Conservation (phyloP, 441 rosid genomes). For the Mallotus repandus region DNA sequence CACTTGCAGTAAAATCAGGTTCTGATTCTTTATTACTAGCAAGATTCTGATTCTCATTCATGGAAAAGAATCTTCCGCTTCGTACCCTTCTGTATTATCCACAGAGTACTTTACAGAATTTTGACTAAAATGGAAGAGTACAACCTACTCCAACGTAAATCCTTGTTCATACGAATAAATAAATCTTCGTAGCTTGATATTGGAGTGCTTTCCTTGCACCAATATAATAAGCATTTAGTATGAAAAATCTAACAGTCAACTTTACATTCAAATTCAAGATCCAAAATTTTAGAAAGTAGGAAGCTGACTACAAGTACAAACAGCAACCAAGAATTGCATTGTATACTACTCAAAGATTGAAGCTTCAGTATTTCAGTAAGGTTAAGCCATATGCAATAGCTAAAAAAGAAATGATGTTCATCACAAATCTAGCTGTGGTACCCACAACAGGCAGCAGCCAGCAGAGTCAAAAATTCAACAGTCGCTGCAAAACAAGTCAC, state of each 20-base stretch:
- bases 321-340: neutral
- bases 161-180: neutral
- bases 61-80: neutral
- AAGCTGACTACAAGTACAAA: neutral
- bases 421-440: neutral
- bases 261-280: no score
- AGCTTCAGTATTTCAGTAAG: neutral
- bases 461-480: neutral
- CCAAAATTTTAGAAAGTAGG: no score
- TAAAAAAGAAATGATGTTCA: neutral
- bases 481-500: slow-evolving; percentile 3
- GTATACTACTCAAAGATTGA: neutral
- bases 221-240: no score
- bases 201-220: no score
- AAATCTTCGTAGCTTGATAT: neutral
- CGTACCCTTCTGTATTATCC: neutral
- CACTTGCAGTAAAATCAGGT: slow-evolving; percentile 6
- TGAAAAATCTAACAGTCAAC: no score
- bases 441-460: neutral
- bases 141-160: neutral
- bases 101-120: neutral
- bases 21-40: slow-evolving; percentile 9
- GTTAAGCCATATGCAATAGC: neutral
- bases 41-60: slow-evolving; percentile 9
- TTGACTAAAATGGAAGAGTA: neutral